Evolutionary conservation across 495 filamentous ascomycete genomes (phyloP), one percentile per base, ranked within the genome.

Genomic region (Letharia lupina): DNA sequence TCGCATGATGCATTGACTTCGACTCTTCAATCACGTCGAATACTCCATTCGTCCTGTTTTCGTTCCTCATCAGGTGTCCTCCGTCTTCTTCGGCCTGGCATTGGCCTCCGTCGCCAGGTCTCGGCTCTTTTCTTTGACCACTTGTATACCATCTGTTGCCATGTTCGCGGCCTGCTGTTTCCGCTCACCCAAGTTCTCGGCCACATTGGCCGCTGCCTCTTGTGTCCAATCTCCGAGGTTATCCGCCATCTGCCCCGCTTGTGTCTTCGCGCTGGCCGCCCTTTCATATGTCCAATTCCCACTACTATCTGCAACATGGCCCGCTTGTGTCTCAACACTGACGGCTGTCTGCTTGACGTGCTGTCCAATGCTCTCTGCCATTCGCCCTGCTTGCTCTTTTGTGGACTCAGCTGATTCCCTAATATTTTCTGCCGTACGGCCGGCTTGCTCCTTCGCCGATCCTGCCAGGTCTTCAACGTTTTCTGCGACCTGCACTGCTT

Each of bases 191-290:
- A 64, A 0, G 59, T 64, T 15, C 28, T 64, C 40, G 42, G 31
- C 10, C 11, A 64, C 63, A 28, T 58, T 56, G 28, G 23, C 31
- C 12, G 50, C 31, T 18, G 52, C 52, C 0, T 13, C 6, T 23
- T 44, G 18, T 8, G 52, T 56, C 44, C 48, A 31, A 44, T 35
- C 28, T 64, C 41, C 50, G 35, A 56, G 16, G 52, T 39, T 15
- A 12, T 47, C 56, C 42, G 62, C 15, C 37, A 64, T 35, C 37
- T 64, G 54, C 45, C 28, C 41, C 28, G 57, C 75, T 59, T 78
- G 80, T 63, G 78, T 77, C 10, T 35, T 56, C 13, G 28, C 5
- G 12, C 28, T 35, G 28, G 28, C 18, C 52, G 13, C 28, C 28
- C 13, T 56, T 18, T 35, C 52, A 13, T 56, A 31, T 35, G 52